These are phyloP conservation scores for Penicillium chermesinum DNA, from an alignment of 495 filamentous ascomycete species.

Conservation along the genomic window DNA sequence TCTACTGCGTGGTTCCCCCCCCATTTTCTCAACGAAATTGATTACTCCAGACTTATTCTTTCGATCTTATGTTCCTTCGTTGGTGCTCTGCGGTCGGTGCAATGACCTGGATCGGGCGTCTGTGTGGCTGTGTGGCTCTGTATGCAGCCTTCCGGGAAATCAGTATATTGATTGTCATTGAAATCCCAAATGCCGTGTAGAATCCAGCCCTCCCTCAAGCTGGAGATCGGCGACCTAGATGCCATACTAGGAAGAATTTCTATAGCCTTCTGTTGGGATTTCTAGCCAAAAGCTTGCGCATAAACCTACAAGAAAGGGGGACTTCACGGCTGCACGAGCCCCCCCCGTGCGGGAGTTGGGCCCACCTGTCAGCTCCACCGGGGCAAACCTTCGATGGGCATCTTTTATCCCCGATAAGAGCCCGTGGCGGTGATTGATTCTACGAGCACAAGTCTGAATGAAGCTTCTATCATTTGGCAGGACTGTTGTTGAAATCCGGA, in stretches of 20 bases:
- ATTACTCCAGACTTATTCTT: constrained; percentile 20
- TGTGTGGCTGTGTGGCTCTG: constrained; percentile 17
- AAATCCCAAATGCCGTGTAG: neutral
- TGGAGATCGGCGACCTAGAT: too few relatives aligned
- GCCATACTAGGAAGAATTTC: too few relatives aligned
- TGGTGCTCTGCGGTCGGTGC: constrained; percentile 18
- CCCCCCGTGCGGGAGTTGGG: neutral
- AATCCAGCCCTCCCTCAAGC: too few relatives aligned
- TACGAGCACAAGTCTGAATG: too few relatives aligned
- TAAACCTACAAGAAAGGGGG: too few relatives aligned
- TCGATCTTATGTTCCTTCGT: constrained; percentile 14
- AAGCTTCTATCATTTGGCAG: too few relatives aligned
- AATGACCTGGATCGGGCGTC: constrained; percentile 25
- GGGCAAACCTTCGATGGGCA: neutral
- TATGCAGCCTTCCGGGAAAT: constrained; percentile 20
- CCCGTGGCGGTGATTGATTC: neutral
- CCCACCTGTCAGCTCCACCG: neutral
- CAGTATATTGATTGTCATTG: constrained; percentile 14
- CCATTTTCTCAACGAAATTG: constrained; percentile 29
- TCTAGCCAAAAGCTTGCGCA: too few relatives aligned
- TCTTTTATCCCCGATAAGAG: neutral
- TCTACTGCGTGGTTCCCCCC: constrained; percentile 16
- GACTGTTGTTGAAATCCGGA: neutral
- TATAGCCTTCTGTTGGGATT: too few relatives aligned
- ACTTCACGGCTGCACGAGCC: neutral